Evolutionary conservation across 2,329 filamentous ascomycete genomes (phyloP), one percentile per base, ranked within the genome.

Genomic region (Hypoxylon sp.): DNA sequence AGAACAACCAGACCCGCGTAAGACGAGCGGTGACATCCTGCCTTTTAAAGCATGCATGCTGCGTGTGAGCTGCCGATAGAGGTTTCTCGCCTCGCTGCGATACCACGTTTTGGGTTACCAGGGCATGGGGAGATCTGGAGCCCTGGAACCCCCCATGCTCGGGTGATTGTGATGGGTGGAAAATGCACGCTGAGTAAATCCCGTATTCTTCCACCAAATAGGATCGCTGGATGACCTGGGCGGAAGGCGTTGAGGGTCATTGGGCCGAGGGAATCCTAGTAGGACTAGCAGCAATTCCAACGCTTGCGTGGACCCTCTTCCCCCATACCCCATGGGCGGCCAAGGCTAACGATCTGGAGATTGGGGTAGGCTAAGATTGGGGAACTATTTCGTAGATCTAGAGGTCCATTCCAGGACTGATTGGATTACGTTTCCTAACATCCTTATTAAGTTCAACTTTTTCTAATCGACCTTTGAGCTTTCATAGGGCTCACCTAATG

Each of bases 161-260:
- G 22, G 18, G 20, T 12, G 28, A 12, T 24, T 45, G 48, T 68
- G 57, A 72, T 65, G 65, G 70, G 68, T 67, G 70, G 65, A 67
- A 71, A 61, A 62, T 57, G 20, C 9, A 12, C 9, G 40, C 36
- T 63, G 40, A 33, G 55, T 28, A 45, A 44, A 59, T 53, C 33
- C 46, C 42, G 57, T 28, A 65, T 68, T 61, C 57, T 65, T 70
- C 70, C 70, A 70, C 70, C 70, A 71, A 67, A 40, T 61, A 67
- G 54, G 64, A 30, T 33, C 28, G 32, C 45, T n/a, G 14, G 30
- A 52, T 28, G 46, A 16, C 28, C 36, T 67, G 55, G 45, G 44
- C 46, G 22, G 64, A 64, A 52, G 57, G 51, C 30, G 30, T 16
- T 63, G 46, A 61, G 54, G 53, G 11, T 59, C 20, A 52, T 60